Percentiles rank a stretch among this genome's conserved stretches.
Evolutionary conservation across 2,329 filamentous ascomycete species (phyloP).

Genomic region (Penicillium vulpinum): DNA sequence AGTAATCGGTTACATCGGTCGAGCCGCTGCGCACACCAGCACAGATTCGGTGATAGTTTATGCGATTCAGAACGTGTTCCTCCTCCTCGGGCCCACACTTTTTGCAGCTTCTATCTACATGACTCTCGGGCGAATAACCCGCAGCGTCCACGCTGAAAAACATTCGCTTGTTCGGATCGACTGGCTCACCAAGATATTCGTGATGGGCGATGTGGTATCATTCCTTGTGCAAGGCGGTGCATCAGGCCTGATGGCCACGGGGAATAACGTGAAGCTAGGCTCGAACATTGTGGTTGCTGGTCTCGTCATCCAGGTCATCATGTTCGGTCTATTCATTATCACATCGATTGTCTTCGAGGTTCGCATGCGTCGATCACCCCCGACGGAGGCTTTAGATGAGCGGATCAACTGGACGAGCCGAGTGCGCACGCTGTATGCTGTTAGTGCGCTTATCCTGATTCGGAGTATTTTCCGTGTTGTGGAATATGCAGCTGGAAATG

Average conservation of each 20-base stretch:
- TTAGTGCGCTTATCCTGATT: conserved; percentile 40
- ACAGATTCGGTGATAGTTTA: conserved; percentile 29
- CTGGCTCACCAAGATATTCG: conserved; percentile 52
- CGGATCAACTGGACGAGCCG: conserved; percentile 13
- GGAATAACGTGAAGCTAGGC: conserved; percentile 26
- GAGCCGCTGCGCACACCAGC: conserved; percentile 20
- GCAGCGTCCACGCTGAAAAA: conserved; percentile 43
- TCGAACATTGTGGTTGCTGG: conserved; percentile 25
- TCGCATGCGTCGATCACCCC: conserved; percentile 16
- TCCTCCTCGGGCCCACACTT: conserved; percentile 52
- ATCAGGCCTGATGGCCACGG: conserved; percentile 35
- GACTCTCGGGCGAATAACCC: conserved; percentile 49
- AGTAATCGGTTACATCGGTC: conserved; percentile 28
- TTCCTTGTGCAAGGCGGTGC: background rate
- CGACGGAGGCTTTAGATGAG: background rate
- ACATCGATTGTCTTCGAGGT: conserved; percentile 22
- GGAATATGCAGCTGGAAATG: conserved; percentile 49
- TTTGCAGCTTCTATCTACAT: conserved; percentile 56
- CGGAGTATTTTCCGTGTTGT: conserved; percentile 50
- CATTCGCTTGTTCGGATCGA: conserved; percentile 45
- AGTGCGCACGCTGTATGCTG: conserved; percentile 21
- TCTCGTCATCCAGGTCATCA: conserved; percentile 28
- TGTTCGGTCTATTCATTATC: conserved; percentile 28
- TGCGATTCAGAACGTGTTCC: conserved; percentile 47
- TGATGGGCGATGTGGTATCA: conserved; percentile 50